Evolutionary conservation across 371 early-diverging fungal species (phyloP).

Genomic region (Batkoa obscura): DNA sequence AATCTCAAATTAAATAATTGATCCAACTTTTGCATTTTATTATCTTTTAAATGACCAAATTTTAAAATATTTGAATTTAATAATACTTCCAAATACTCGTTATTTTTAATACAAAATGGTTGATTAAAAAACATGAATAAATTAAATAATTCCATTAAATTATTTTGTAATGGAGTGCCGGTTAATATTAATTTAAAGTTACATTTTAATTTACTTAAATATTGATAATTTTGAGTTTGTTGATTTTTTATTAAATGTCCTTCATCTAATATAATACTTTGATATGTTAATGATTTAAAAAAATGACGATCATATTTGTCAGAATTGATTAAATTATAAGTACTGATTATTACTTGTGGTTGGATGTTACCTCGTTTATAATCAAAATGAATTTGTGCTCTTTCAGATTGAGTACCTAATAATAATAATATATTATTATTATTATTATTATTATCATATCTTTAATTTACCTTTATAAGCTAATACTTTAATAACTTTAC

Average conservation of each 20-base stretch:
- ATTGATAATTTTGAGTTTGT: neutral
- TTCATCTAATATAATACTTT: neutral
- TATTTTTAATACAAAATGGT: no score
- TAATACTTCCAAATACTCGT: no score
- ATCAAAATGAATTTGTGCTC: neutral
- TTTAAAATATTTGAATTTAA: no score
- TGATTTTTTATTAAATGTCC: neutral
- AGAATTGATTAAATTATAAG: neutral
- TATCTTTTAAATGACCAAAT: no score
- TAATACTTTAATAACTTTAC: slow-evolving; percentile 67
- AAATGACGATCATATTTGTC: neutral
- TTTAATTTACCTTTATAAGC: slow-evolving; percentile 68
- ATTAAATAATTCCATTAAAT: slow-evolving; percentile 79
- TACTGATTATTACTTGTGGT: neutral
- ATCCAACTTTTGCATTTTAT: no score
- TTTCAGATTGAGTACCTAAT: no score
- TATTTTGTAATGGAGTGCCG: slow-evolving; percentile 89
- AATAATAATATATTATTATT: no score
- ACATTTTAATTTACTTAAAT: neutral
- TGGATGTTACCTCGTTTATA: neutral
- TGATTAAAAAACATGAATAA: slow-evolving; percentile 84
- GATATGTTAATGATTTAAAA: neutral
- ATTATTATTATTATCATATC: no score
- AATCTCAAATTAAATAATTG: slow-evolving; percentile 4
- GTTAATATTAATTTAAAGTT: neutral